These are phyloP conservation scores for Populus euphratica DNA, from an alignment of 345 rosid genomes.

Conservation along the genomic window DNA sequence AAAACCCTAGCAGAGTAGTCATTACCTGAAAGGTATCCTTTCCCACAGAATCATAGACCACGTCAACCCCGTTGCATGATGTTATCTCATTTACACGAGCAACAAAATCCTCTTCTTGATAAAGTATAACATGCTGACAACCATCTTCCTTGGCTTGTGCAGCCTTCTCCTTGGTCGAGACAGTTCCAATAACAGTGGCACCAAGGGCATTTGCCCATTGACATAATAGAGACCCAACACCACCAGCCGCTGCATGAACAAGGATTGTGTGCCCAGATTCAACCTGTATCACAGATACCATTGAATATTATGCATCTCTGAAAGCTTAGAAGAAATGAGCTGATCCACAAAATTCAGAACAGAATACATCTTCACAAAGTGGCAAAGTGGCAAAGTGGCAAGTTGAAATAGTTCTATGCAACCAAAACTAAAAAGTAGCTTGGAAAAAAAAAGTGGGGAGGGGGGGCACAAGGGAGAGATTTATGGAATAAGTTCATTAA, in stretches of 20 bases:
- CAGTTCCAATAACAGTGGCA: constrained; percentile 83
- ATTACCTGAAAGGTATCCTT: constrained; percentile 83
- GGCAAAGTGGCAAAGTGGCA: too few species aligned
- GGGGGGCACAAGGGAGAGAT: too few species aligned
- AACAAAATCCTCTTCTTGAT: constrained; percentile 79
- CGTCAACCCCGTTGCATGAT: constrained; percentile 75
- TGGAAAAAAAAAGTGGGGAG: too few species aligned
- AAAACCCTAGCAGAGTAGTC: not conserved
- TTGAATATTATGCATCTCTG: too few species aligned
- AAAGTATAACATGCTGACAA: constrained; percentile 72
- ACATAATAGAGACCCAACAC: constrained; percentile 85
- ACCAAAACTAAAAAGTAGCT: too few species aligned
- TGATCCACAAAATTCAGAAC: not conserved
- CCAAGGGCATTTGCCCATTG: constrained; percentile 92
- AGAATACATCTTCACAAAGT: too few species aligned
- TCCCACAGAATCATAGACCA: constrained; percentile 89
- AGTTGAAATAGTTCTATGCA: too few species aligned
- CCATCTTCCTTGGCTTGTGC: constrained; percentile 91
- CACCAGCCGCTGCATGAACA: constrained; percentile 95
- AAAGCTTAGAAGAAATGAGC: too few species aligned
- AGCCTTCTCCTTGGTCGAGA: constrained; percentile 80
- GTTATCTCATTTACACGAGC: constrained; percentile 72
- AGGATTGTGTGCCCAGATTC: constrained; percentile 71
- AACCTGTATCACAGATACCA: constrained; percentile 36
- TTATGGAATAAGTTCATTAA: too few species aligned